These are phyloP conservation scores for Euphorbia schlechtendalii DNA, from an alignment of 441 rosid species.

Conservation along the genomic window DNA sequence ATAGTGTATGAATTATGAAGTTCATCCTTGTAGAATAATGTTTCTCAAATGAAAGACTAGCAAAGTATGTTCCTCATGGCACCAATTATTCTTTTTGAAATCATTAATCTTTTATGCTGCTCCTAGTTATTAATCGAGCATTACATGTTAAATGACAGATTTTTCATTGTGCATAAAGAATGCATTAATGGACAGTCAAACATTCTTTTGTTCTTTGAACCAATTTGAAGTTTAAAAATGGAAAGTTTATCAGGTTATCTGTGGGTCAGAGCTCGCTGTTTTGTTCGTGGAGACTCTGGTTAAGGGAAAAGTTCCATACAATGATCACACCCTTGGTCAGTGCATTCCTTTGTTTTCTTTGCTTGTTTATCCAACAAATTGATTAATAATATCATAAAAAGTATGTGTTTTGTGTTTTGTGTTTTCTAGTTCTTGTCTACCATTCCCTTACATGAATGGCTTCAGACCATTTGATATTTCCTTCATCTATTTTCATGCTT, in stretches of 20 bases:
- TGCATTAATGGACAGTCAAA: not conserved
- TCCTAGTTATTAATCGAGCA: not conserved
- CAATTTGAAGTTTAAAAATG: conserved; percentile 14
- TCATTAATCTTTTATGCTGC: conserved; percentile 3
- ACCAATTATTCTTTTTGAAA: not conserved
- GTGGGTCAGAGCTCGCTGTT: conserved; percentile 84
- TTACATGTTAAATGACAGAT: not conserved
- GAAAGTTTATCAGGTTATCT: conserved; percentile 55
- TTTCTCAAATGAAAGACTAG: not conserved
- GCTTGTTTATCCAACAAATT: not conserved
- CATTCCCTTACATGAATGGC: conserved; percentile 9
- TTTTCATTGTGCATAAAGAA: not conserved
- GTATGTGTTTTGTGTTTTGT: not conserved
- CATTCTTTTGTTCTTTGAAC: conserved; percentile 1
- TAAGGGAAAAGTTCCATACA: conserved; percentile 66
- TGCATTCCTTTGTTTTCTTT: conserved; percentile 19
- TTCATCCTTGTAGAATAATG: not conserved
- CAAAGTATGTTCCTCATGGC: not conserved
- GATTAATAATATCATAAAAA: not conserved
- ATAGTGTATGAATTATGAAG: not conserved
- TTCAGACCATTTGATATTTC: conserved; percentile 1
- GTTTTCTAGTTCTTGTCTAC: not conserved
- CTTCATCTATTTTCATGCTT: conserved; percentile 8
- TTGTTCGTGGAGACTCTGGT: conserved; percentile 69
- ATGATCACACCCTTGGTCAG: conserved; percentile 68